phyloP scores from a whole-genome alignment of 73 alveolate genomes.

The Diophrys appendiculata region DNA sequence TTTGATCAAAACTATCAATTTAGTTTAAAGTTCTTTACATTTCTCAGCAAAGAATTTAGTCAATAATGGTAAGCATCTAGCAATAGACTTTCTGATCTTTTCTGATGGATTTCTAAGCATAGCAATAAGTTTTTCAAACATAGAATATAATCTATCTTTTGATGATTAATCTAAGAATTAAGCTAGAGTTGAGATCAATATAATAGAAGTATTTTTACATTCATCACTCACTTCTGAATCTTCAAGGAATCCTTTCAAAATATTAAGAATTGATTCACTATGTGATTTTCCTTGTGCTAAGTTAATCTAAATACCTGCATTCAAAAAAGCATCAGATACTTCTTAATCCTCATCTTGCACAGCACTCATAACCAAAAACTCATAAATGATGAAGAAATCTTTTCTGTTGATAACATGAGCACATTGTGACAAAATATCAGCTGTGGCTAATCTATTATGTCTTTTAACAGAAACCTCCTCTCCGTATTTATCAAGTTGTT shows the following conservation, averaged over 20 bases:
- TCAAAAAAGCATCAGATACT: conserved; percentile 29
- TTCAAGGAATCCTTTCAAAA: conserved; percentile 39
- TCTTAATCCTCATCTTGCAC: conserved; percentile 26
- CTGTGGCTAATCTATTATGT: conserved; percentile 38
- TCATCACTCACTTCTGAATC: conserved; percentile 24
- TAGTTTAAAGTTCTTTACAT: conserved; percentile 54
- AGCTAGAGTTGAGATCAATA: conserved; percentile 65
- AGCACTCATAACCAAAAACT: conserved; percentile 38
- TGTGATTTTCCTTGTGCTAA: conserved; percentile 36
- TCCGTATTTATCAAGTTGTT: not conserved
- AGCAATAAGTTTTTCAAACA: conserved; percentile 61
- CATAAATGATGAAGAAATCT: conserved; percentile 21
- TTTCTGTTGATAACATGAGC: conserved; percentile 25
- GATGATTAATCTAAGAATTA: conserved; percentile 40
- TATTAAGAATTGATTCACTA: conserved; percentile 40
- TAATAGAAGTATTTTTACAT: conserved; percentile 56
- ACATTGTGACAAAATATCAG: conserved; percentile 20
- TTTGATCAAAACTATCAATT: conserved; percentile 33
- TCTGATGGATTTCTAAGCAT: conserved; percentile 64
- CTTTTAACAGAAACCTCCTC: conserved; percentile 9
- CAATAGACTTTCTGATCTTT: conserved; percentile 54
- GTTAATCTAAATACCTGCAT: conserved; percentile 59
- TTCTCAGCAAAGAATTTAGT: conserved; percentile 74
- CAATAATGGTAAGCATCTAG: conserved; percentile 68
- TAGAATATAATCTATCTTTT: conserved; percentile 50